Conservation (phyloP, 805 yeast genomes). For the Candida maltosa region DNA sequence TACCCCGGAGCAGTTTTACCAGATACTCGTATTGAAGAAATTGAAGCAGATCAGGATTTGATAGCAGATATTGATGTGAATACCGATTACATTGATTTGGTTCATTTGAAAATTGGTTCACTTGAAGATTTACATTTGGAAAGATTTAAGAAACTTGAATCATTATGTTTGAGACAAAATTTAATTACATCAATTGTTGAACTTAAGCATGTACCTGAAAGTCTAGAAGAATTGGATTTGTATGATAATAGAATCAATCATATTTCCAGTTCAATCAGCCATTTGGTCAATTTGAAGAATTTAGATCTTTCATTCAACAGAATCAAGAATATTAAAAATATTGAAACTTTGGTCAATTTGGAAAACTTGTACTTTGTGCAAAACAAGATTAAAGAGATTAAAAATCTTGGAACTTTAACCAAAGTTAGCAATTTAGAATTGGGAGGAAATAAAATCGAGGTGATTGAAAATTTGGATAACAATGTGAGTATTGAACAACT, state of each 20-base stretch:
- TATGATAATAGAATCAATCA: slow-evolving; percentile 91
- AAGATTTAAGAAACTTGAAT: slow-evolving; percentile 55
- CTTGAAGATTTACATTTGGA: slow-evolving; percentile 58
- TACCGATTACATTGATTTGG: slow-evolving; percentile 56
- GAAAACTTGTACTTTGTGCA: slow-evolving; percentile 82
- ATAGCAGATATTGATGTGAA: slow-evolving; percentile 57
- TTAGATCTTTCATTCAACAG: slow-evolving; percentile 89
- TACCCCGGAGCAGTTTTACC: slow-evolving; percentile 43
- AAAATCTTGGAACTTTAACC: slow-evolving; percentile 54
- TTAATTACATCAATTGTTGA: slow-evolving; percentile 64
- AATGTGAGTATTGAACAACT: slow-evolving; percentile 64
- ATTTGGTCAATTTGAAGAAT: slow-evolving; percentile 50
- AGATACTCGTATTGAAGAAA: slow-evolving; percentile 47
- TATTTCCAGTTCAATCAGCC: slow-evolving; percentile 67
- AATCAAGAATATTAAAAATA: slow-evolving; percentile 78
- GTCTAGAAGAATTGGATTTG: slow-evolving; percentile 75
- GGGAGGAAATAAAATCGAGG: slow-evolving; percentile 79
- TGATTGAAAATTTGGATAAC: slow-evolving; percentile 54
- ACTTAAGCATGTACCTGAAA: slow-evolving; percentile 57
- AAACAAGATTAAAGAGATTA: slow-evolving; percentile 74
- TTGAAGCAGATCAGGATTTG: slow-evolving; percentile 69
- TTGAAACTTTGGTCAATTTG: slow-evolving; percentile 59
- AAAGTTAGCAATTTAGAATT: slow-evolving; percentile 72
- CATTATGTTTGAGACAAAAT: slow-evolving; percentile 79
- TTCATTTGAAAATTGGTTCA: slow-evolving; percentile 66